Percentiles rank a stretch among this genome's conserved stretches.
Conservation (phyloP, 2,329 filamentous ascomycete genomes). For the Helotiales sp. region DNA sequence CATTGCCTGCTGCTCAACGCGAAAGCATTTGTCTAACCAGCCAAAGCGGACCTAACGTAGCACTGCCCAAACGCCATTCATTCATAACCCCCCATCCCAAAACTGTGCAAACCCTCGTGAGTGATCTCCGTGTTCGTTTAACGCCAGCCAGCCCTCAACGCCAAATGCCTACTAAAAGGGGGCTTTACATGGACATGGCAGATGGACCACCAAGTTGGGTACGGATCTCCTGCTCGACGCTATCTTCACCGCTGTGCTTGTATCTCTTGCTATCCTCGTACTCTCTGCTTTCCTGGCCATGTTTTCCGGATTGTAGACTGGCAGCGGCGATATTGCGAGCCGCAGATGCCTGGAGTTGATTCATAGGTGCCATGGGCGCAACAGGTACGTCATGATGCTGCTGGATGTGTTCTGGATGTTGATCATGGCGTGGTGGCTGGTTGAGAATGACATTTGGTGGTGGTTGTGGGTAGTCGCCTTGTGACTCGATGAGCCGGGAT, state of each 20-base stretch:
- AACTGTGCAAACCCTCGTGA: neutral
- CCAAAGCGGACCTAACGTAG: neutral
- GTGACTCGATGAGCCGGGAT: slow-evolving; percentile 79
- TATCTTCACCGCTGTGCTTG: slow-evolving; percentile 48
- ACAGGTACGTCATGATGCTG: slow-evolving; percentile 36
- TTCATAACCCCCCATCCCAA: slow-evolving; percentile 1
- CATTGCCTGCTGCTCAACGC: slow-evolving; percentile 8
- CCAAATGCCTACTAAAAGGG: slow-evolving; percentile 15
- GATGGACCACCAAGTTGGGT: slow-evolving; percentile 53
- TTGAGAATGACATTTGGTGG: slow-evolving; percentile 78
- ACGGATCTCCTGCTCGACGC: slow-evolving; percentile 57
- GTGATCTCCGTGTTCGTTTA: slow-evolving; percentile 9
- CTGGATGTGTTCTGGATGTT: slow-evolving; percentile 38
- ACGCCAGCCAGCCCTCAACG: slow-evolving; percentile 21
- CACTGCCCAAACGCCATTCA: slow-evolving; percentile 13
- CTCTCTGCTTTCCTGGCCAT: slow-evolving; percentile 31
- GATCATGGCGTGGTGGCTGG: slow-evolving; percentile 48
- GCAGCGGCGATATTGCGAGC: slow-evolving; percentile 44
- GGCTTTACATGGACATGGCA: slow-evolving; percentile 36
- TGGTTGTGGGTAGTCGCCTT: slow-evolving; percentile 83
- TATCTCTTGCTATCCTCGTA: slow-evolving; percentile 42
- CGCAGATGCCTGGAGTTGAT: slow-evolving; percentile 44
- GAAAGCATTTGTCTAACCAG: neutral
- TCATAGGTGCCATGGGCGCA: slow-evolving; percentile 45
- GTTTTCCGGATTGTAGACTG: slow-evolving; percentile 38